Evolutionary conservation across 176 grass and related monocot species (phyloP).

Genomic region (Juncus effusus): DNA sequence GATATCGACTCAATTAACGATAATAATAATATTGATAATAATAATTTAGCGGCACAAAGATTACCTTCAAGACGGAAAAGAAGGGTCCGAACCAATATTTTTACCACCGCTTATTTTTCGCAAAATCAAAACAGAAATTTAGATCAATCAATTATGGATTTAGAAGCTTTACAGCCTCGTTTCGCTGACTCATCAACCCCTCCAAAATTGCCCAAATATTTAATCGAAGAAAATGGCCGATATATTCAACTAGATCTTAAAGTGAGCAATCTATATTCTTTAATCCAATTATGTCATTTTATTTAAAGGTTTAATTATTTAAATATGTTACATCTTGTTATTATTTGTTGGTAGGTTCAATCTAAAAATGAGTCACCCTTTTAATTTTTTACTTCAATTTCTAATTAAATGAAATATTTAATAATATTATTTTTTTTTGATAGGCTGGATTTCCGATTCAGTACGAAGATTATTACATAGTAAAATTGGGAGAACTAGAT

Average conservation of each 20-base stretch:
- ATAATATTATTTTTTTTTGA: slow-evolving; percentile 23
- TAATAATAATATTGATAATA: too few relatives aligned
- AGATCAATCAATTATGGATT: slow-evolving; percentile 43
- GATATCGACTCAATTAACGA: slow-evolving; percentile 50
- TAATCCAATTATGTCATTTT: slow-evolving; percentile 21
- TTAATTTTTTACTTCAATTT: slow-evolving; percentile 22
- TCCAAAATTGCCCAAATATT: slow-evolving; percentile 24
- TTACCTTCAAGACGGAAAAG: slow-evolving; percentile 40
- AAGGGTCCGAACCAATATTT: slow-evolving; percentile 64
- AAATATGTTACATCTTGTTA: slow-evolving; percentile 13
- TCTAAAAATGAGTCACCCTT: slow-evolving; percentile 30
- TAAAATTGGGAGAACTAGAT: slow-evolving; percentile 81
- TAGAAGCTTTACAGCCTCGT: slow-evolving; percentile 42
- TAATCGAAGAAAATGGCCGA: slow-evolving; percentile 26
- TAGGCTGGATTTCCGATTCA: slow-evolving; percentile 80
- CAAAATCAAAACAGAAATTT: slow-evolving; percentile 52
- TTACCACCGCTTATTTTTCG: slow-evolving; percentile 43
- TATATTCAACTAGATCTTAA: slow-evolving; percentile 12
- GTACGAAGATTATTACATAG: slow-evolving; percentile 79
- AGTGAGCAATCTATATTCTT: slow-evolving; percentile 12
- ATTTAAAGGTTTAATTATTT: slow-evolving; percentile 43
- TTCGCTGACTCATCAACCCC: slow-evolving; percentile 39
- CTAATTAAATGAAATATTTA: slow-evolving; percentile 33
- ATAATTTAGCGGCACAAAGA: slow-evolving; percentile 43
- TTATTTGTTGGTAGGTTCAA: background rate